phyloP scores from a whole-genome alignment of 345 rosid genomes.

The Dipteronia sinensis region DNA sequence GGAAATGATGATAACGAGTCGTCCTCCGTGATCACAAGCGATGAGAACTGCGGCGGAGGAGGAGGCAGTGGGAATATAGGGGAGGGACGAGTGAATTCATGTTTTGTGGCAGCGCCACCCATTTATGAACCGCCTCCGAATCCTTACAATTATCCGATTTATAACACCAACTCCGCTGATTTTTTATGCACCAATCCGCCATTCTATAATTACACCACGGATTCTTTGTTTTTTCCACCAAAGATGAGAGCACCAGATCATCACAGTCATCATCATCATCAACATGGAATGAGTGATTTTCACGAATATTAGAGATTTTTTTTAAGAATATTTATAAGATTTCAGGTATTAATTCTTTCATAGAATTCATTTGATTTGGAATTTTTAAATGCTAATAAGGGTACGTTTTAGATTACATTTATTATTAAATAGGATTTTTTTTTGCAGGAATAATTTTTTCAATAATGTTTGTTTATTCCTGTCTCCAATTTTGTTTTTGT shows the following conservation, averaged over 20 bases:
- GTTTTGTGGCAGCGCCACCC: constrained; percentile 38
- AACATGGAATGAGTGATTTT: constrained; percentile 43
- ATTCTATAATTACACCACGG: constrained; percentile 40
- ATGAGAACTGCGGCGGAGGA: constrained; percentile 40
- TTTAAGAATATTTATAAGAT: neutral
- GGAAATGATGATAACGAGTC: constrained; percentile 60
- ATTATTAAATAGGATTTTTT: neutral
- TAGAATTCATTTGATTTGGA: neutral
- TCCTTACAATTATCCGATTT: constrained; percentile 45
- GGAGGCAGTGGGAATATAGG: constrained; percentile 30
- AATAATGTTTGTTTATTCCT: constrained; percentile 10
- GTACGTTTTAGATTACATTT: neutral
- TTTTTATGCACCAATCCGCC: constrained; percentile 47
- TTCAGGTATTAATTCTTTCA: neutral
- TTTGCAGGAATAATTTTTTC: neutral
- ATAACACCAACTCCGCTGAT: constrained; percentile 47
- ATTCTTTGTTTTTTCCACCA: constrained; percentile 48
- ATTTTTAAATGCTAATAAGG: neutral
- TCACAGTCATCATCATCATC: constrained; percentile 3
- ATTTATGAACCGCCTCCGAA: constrained; percentile 34
- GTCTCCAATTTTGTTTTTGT: neutral
- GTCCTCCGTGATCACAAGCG: constrained; percentile 65
- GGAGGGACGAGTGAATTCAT: constrained; percentile 57
- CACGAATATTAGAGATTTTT: constrained; percentile 33
- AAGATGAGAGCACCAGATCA: constrained; percentile 44